phyloP scores from a whole-genome alignment of 768 basidiomycete genomes.

The Atractiella rhizophila region DNA sequence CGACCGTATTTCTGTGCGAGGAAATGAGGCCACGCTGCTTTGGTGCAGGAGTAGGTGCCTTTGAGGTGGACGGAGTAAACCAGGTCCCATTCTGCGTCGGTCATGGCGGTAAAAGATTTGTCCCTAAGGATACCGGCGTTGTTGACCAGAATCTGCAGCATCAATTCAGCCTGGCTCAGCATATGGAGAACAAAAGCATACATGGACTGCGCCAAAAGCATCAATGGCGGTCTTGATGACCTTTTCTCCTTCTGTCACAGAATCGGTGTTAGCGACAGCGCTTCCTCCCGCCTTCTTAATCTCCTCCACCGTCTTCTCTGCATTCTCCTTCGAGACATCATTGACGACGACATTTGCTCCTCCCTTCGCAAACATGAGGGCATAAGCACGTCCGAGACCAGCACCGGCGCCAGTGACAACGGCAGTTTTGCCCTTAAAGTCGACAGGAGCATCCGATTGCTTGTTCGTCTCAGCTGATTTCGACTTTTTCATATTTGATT shows the following conservation, averaged over 20 bases:
- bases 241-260: constrained; percentile 70
- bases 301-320: constrained; percentile 62
- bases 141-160: no score
- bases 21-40: constrained; percentile 92
- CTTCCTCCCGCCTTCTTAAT: constrained; percentile 65
- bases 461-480: constrained; percentile 29
- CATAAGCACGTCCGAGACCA: constrained; percentile 75
- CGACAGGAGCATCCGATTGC: constrained; percentile 42
- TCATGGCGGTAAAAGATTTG: constrained; percentile 72
- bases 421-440: constrained; percentile 69
- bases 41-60: constrained; percentile 64
- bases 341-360: constrained; percentile 96
- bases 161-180: constrained; percentile 1
- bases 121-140: constrained; percentile 80
- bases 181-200: constrained; percentile 74
- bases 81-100: constrained; percentile 77
- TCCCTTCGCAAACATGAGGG: constrained; percentile 65
- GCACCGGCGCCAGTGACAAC: constrained; percentile 87
- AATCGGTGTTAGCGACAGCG: constrained; percentile 54
- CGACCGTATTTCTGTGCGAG: constrained; percentile 88
- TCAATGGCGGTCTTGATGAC: constrained; percentile 70
- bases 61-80: constrained; percentile 62
- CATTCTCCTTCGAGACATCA: constrained; percentile 68
- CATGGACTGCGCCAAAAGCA: constrained; percentile 63
- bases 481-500: background rate